Evolutionary conservation across 176 grass and related monocot species (phyloP), one percentile per base, ranked within the genome.

Genomic region (Carex littledalei): DNA sequence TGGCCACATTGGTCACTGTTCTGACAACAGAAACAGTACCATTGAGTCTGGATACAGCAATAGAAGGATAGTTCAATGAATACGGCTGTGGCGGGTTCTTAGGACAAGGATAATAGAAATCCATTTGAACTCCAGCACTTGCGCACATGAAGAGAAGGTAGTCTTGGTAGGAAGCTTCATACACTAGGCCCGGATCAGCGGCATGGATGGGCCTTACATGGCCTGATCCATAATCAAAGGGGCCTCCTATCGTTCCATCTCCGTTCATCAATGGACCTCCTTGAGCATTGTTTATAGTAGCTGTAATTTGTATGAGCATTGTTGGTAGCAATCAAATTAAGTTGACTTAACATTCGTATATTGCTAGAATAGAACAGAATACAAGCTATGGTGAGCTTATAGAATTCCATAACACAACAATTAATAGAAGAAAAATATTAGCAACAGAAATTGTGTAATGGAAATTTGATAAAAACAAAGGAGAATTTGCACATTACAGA

Each of bases 121-220:
- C 96, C 11, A 99, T 88, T 88, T 89, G 89, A 26, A 79, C 68
- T 2, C 89, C 85, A 20, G 87, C 63, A 47, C 85, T 94, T 0
- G 93, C 39, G 85, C 96, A 99, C 14, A 90, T 86, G 84, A 94
- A 99, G 22, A 94, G 85, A 15, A 95, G 91, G 88, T 99, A 99
- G 81, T 99, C 93, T 22, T 86, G 15, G 85, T 92, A 99, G 31
- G 91, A 80, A 17, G 93, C 91, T 71, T 99, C 93, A 86, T 99
- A 99, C 14, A 99, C 84, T 2, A 99, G 87, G 65, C 91, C 96
- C 18, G 96, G 93, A 81, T 99, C 90, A 8, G 91, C 58, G 10
- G 96, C 96, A 86, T 94, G 91, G 4, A 3, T 87, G 61, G 93
- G 93, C 85, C 96, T 53, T 60, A 99, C 66, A 81, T 99, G 93